Conservation (phyloP, 306 rosid genomes). For the Begonia masoniana region DNA sequence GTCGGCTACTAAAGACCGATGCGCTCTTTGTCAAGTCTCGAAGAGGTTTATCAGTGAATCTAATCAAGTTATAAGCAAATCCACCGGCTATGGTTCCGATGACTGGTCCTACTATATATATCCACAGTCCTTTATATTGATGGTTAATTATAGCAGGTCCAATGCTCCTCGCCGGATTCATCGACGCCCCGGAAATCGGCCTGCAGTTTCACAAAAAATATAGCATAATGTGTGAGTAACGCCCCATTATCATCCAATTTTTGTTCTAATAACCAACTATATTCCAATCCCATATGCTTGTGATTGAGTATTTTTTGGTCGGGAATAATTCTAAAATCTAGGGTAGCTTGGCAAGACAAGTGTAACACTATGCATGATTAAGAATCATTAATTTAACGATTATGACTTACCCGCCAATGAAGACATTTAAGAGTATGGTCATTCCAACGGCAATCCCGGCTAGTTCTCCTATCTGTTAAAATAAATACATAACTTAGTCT, state of each 20-base stretch:
- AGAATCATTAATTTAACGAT: too few relatives aligned
- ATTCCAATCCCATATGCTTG: too few relatives aligned
- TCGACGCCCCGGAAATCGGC: constrained; percentile 31
- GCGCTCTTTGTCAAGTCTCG: not conserved
- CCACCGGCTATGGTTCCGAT: constrained; percentile 19
- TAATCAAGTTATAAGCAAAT: constrained; percentile 12
- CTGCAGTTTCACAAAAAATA: constrained; percentile 3
- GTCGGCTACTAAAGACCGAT: not conserved
- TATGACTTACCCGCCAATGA: constrained; percentile 19
- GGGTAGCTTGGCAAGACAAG: too few relatives aligned
- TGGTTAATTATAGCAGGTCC: constrained; percentile 24
- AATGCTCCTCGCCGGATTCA: constrained; percentile 35
- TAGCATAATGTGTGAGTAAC: too few relatives aligned
- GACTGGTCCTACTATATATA: constrained; percentile 19
- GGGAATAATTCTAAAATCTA: too few relatives aligned
- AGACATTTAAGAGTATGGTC: constrained; percentile 25
- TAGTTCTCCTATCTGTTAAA: constrained; percentile 17
- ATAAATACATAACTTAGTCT: too few relatives aligned
- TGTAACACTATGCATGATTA: too few relatives aligned
- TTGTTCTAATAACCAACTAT: too few relatives aligned
- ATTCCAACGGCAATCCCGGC: constrained; percentile 22
- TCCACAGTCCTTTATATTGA: constrained; percentile 21
- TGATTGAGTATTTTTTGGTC: too few relatives aligned
- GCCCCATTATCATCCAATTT: too few relatives aligned
- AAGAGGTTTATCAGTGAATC: constrained; percentile 14